Base-by-base conservation (phyloP, 2,329 filamentous ascomycete species). In the Fusarium torreyae region DNA sequence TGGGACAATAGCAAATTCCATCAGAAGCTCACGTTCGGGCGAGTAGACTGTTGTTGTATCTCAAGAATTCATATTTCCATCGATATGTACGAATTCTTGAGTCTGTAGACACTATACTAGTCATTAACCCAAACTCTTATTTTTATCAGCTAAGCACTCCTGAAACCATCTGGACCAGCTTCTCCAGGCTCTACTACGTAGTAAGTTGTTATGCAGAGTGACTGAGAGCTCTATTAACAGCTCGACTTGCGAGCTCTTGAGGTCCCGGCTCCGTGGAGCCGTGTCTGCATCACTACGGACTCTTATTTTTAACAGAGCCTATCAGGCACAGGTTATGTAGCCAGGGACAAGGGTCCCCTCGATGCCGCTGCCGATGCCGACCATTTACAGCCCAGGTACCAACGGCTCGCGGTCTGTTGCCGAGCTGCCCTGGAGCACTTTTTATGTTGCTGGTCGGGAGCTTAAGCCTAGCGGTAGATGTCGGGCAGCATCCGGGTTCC, bases 261-360 rank as follows among this genome's bases (percentile, higher is more conserved):
- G n/a, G 44, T 54, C 45, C 54, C 59, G 49, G 54, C 14, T 48
- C 39, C 33, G 22, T 68, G 66, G 49, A 58, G 49, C 33, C 48
- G 52, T 43, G 54, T 49, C 45, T 67, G 28, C 44, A 26, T 58
- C 45, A 26, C 49, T 45, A 48, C 48, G 22, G 61, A 34, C 39
- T 62, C 50, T 60, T 59, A n/a, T 49, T 26, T 46, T 53, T 43
- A 73, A 28, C 57, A 73, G 72, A 70, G 50, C 70, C 72, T 74
- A 72, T 74, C 66, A 68, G 44, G 28, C 22, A 39, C 42, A 31
- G 60, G 39, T 26, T 24, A 6, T 5, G 53, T 58, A 57, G 58
- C 43, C 52, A 63, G 46, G 64, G 63, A 61, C 63, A 73, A 57
- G 63, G 70, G 57, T 33, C 55, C 51, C 51, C 22, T 55, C 45